A percentile compares a stretch with the other conserved stretches of the same genome.
Conservation (phyloP, 148 eudicot species). For the Camellia granthamiana region DNA sequence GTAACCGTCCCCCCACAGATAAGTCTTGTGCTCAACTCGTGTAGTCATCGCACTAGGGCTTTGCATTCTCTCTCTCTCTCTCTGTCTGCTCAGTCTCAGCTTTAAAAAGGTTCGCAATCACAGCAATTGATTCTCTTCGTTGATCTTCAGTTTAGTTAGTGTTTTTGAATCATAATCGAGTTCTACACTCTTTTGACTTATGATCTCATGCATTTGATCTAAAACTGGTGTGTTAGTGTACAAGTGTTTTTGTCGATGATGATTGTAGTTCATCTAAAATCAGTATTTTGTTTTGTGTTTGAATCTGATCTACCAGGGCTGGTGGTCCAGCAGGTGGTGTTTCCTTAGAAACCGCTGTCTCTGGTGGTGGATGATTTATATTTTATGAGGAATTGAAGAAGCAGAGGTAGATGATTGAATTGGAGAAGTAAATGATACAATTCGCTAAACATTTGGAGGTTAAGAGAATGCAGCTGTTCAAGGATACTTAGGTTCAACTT, state of each 20-base stretch:
- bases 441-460: no score
- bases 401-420: no score
- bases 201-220: no score
- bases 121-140: no score
- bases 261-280: background rate
- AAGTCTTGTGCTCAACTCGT: slow-evolving; percentile 15
- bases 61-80: background rate
- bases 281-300: background rate
- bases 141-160: background rate
- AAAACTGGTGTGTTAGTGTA: no score
- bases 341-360: no score
- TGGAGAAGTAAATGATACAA: no score
- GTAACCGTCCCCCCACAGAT: background rate
- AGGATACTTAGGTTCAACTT: no score
- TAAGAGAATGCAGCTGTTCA: no score
- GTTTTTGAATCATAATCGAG: background rate
- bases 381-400: no score
- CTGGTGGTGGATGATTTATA: no score
- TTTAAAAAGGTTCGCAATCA: background rate
- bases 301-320: background rate
- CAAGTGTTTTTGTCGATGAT: background rate
- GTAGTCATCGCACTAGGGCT: slow-evolving; percentile 3
- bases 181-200: background rate
- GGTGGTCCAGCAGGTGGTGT: no score
- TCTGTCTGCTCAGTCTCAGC: background rate